Evolutionary conservation across 768 basidiomycete species (phyloP), one percentile per base, ranked within the genome.

Genomic region (Holtermannia corniformis): DNA sequence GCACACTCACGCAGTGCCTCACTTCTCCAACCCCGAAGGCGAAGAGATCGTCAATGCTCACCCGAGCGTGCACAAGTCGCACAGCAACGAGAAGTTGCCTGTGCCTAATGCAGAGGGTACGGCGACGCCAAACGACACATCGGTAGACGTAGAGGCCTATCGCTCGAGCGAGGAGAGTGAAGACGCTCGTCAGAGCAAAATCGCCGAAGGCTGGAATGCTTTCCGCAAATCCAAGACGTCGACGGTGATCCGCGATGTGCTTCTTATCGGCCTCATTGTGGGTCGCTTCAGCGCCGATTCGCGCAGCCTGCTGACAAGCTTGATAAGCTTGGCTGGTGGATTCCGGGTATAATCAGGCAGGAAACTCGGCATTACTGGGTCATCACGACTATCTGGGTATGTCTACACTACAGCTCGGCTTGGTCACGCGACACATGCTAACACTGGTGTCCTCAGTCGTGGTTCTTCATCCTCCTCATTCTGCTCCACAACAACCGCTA

Each of bases 381-480:
- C 48, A 50, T 55, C 49, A 55, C 54, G 26, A 44, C 48, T n/a
- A 50, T 55, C 26, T 44, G 43, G 27, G 54, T 40, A 26, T n/a
- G 46, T 11, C 10, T 44, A 11, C 11, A 44, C 11, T n/a, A 11
- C 37, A 41, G 37, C 11, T 41, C 37, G 12, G 37, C 37, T 41
- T 11, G n/a, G 32, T 37, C 32, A 37, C 32, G 32, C 32, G 32
- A 37, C 32, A 7, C 22, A 7, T 44, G 7, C 43, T 23, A 10
- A 7, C 43, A 19, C 16, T 44, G 43, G 20, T 22, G 14, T 20
- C 10, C n/a, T 45, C 19, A 21, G 20, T 45, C 54, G 44, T 55
- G 54, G 54, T 55, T 55, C 54, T 50, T 55, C 44, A 55, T 55
- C 54, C 54, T 55, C 44, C 43, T 55, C 41, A 55, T 55, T 49